These are phyloP conservation scores for Sanghuangporus weigelae DNA, from an alignment of 1,284 basidiomycete species.

Conservation along the genomic window DNA sequence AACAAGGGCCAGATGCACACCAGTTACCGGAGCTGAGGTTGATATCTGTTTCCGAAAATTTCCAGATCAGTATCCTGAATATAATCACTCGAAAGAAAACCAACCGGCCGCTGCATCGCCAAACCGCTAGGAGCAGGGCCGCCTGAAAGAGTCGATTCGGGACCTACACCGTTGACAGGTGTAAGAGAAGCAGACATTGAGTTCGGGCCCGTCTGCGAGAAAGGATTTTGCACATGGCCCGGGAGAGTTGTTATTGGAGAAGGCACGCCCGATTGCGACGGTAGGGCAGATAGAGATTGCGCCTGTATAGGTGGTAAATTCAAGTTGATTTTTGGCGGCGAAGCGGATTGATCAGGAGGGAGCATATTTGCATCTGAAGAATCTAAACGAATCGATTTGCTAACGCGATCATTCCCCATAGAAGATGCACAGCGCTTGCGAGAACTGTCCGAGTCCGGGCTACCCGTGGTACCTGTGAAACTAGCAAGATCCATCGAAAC, in stretches of 20 bases:
- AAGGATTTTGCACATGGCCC: not conserved
- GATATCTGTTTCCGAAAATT: conserved; percentile 9
- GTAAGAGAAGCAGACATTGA: conserved; percentile 5
- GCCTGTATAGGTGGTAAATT: not conserved
- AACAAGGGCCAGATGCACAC: not conserved
- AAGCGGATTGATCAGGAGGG: conserved; percentile 24
- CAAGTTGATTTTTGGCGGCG: conserved; percentile 17
- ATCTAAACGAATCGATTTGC: conserved; percentile 15
- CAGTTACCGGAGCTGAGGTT: conserved; percentile 10
- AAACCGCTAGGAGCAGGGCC: not conserved
- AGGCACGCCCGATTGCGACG: not conserved
- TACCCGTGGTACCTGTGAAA: conserved; percentile 3
- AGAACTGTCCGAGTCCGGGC: conserved; percentile 18
- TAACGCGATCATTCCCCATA: conserved; percentile 12
- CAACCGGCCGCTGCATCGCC: conserved; percentile 4
- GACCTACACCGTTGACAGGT: not conserved
- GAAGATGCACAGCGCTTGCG: conserved; percentile 23
- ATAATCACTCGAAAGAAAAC: not conserved
- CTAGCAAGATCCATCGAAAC: conserved; percentile 3
- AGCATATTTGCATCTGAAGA: conserved; percentile 17
- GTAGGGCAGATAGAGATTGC: conserved; percentile 1
- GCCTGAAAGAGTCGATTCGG: not conserved
- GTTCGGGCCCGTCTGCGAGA: not conserved
- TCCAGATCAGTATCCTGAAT: not conserved
- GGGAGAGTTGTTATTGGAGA: conserved; percentile 5